Evolutionary conservation across 768 basidiomycete species (phyloP).

Genomic region (Termitomyces sp.): DNA sequence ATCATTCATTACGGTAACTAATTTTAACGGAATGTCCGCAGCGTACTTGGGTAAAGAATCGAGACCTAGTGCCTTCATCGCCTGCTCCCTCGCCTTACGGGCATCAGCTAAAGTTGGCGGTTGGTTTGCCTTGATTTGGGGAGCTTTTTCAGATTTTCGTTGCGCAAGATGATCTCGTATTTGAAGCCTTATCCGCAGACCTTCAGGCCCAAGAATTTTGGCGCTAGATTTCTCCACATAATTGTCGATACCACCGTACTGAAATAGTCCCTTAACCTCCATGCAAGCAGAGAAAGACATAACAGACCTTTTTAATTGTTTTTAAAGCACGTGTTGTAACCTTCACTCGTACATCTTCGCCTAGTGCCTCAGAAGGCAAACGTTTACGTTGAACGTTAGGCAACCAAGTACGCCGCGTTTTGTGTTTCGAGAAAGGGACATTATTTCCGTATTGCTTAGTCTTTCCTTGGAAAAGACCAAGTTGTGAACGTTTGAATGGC

Average conservation of each 20-base stretch:
- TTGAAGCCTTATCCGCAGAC: conserved; percentile 42
- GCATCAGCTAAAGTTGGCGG: conserved; percentile 13
- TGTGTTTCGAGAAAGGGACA: conserved; percentile 83
- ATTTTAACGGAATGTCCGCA: not conserved
- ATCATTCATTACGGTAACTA: not conserved
- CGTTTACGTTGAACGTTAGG: conserved; percentile 83
- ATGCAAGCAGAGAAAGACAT: not conserved
- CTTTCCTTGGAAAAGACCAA: conserved; percentile 81
- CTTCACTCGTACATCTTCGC: conserved; percentile 54
- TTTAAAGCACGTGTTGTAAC: conserved; percentile 71
- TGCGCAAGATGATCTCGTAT: conserved; percentile 18
- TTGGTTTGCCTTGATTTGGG: not conserved
- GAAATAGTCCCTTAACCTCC: not conserved
- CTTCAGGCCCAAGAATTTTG: conserved; percentile 33
- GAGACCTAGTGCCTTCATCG: conserved; percentile 21
- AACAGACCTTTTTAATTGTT: conserved; percentile 76
- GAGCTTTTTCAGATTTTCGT: not conserved
- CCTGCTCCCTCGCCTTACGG: conserved; percentile 15
- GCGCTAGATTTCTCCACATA: conserved; percentile 51
- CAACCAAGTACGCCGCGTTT: conserved; percentile 83
- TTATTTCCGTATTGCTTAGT: conserved; percentile 81
- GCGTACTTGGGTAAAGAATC: conserved; percentile 10
- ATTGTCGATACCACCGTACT: conserved; percentile 70
- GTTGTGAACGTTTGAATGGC: conserved; percentile 76
- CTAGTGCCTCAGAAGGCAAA: conserved; percentile 60